phyloP scores from a whole-genome alignment of 495 filamentous ascomycete species.

The Penicillium canariense region DNA sequence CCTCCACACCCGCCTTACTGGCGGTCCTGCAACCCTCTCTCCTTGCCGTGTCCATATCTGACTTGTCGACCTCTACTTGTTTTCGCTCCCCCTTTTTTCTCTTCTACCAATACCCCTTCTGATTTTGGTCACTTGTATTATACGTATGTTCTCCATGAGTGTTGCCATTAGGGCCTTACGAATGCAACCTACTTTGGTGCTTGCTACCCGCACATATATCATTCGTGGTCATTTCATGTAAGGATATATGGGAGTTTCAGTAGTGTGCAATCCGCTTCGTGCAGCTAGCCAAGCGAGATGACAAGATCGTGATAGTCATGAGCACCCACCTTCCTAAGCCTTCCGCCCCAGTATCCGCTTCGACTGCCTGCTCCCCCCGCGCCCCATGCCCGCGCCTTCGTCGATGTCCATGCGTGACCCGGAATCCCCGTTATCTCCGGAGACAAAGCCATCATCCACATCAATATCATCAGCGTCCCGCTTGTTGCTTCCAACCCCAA shows the following conservation, averaged over 20 bases:
- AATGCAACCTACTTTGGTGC: constrained; percentile 17
- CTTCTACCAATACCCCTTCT: constrained; percentile 42
- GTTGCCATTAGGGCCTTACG: constrained; percentile 23
- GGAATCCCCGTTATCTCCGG: constrained; percentile 48
- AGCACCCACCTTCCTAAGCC: constrained; percentile 17
- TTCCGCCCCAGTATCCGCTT: constrained; percentile 46
- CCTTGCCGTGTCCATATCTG: constrained; percentile 29
- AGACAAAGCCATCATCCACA: constrained; percentile 45
- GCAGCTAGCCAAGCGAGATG: neutral
- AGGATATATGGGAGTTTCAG: neutral
- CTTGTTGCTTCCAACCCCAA: constrained; percentile 35
- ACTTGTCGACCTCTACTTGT: constrained; percentile 18
- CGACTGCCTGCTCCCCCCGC: constrained; percentile 32
- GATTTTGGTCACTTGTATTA: constrained; percentile 29
- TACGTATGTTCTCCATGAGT: constrained; percentile 35
- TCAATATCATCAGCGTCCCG: constrained; percentile 45
- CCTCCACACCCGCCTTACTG: constrained; percentile 12
- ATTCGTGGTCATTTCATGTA: constrained; percentile 1
- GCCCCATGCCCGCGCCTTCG: constrained; percentile 32
- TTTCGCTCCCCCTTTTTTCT: constrained; percentile 15
- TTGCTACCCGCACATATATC: neutral
- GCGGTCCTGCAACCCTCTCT: constrained; percentile 9
- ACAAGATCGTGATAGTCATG: constrained; percentile 1
- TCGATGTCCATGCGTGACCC: constrained; percentile 50
- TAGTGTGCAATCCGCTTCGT: neutral